A percentile compares a stretch with the other conserved stretches of the same genome.
These are phyloP conservation scores for Thinopyrum elongatum DNA, from an alignment of 176 grass and related monocot species.

Conservation along the genomic window DNA sequence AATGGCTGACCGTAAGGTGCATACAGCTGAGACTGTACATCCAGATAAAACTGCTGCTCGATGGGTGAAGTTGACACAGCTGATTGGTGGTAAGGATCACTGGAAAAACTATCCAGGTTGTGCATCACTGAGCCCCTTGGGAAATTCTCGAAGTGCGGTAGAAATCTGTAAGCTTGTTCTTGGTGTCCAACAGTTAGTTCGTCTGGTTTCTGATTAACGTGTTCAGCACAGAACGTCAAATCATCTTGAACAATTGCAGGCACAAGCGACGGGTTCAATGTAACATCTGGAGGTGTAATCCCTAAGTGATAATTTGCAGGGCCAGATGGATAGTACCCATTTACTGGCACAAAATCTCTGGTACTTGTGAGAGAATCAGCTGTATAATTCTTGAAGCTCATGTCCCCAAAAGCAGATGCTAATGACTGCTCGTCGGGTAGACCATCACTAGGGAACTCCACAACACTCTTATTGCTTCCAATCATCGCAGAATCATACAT, in stretches of 20 bases:
- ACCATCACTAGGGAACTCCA: background rate
- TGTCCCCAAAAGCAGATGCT: constrained; percentile 41
- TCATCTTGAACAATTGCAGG: constrained; percentile 23
- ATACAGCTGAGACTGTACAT: constrained; percentile 26
- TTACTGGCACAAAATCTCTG: constrained; percentile 4
- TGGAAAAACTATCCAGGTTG: background rate
- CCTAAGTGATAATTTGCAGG: background rate
- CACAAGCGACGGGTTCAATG: background rate
- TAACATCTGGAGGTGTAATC: constrained; percentile 3
- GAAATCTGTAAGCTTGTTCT: constrained; percentile 12
- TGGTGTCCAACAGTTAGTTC: constrained; percentile 19
- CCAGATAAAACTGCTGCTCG: constrained; percentile 32
- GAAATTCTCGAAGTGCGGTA: constrained; percentile 16
- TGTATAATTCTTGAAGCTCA: constrained; percentile 33
- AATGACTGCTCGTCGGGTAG: constrained; percentile 51
- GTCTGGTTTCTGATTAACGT: constrained; percentile 9
- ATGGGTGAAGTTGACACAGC: constrained; percentile 18
- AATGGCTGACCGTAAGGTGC: constrained; percentile 29
- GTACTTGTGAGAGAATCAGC: background rate
- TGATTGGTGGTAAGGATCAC: constrained; percentile 28
- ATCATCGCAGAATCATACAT: background rate
- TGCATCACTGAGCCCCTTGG: constrained; percentile 22
- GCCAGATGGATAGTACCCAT: constrained; percentile 26
- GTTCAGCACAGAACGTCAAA: constrained; percentile 11
- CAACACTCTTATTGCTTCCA: constrained; percentile 9